Percentiles rank a stretch among this genome's conserved stretches.
These are phyloP conservation scores for Clitopilus passeckerianus DNA, from an alignment of 768 basidiomycete genomes.

Conservation along the genomic window DNA sequence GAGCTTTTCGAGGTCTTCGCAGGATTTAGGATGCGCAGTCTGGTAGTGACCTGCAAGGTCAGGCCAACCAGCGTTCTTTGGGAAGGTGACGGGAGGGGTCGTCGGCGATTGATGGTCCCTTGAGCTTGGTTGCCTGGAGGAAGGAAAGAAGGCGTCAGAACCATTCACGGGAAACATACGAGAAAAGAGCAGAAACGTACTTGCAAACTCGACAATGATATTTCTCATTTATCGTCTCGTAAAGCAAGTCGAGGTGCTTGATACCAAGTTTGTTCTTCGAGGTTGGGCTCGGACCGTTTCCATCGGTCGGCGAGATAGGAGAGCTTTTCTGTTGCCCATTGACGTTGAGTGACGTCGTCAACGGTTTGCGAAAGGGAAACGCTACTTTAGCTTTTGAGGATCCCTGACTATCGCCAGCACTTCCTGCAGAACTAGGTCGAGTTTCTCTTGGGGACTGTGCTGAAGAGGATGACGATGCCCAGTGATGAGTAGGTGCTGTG, in stretches of 20 bases:
- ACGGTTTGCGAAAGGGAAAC: background rate
- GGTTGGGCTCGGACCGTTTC: background rate
- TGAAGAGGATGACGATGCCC: background rate
- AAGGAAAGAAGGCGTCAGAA: conserved; percentile 1
- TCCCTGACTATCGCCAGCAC: background rate
- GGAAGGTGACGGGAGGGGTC: conserved; percentile 14
- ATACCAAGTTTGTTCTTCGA: conserved; percentile 21
- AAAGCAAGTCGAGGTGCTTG: conserved; percentile 25
- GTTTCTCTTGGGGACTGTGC: background rate
- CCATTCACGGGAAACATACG: background rate
- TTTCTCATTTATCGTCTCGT: conserved; percentile 15
- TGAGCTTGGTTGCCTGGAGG: conserved; percentile 3
- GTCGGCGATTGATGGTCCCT: background rate
- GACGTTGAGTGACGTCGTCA: background rate
- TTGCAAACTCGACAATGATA: conserved; percentile 25
- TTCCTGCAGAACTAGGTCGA: background rate
- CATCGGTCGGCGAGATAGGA: background rate
- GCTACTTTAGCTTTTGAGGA: background rate
- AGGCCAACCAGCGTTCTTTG: conserved; percentile 17
- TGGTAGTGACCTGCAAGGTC: conserved; percentile 27
- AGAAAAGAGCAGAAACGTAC: conserved; percentile 12
- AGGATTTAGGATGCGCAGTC: conserved; percentile 22
- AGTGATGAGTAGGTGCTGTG: background rate
- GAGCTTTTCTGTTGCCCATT: background rate
- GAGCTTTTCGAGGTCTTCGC: conserved; percentile 24